Base-by-base conservation (phyloP, 2,329 filamentous ascomycete genomes). In the Bipolaris oryzae region DNA sequence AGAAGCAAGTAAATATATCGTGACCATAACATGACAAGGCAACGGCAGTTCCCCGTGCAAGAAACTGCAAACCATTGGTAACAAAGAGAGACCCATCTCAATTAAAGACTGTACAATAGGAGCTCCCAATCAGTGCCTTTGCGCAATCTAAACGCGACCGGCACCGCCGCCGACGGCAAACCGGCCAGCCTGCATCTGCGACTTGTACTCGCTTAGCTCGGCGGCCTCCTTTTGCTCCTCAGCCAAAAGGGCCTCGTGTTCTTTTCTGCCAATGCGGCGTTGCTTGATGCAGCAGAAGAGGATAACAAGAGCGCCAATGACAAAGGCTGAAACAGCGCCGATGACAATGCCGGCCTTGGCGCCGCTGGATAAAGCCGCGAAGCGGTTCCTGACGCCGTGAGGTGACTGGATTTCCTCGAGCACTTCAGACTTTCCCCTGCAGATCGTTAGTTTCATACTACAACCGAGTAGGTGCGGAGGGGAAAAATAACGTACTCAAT, bases 201-300 rank as follows among this genome's bases (percentile, higher is more conserved):
- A 48, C 62, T 69, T 74, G 61, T 74, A 74, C 50, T 70, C 62
- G 45, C 67, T 62, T 44, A 74, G 66, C 53, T 76, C 73, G 13
- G 71, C 68, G n/a, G 71, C 69, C 57, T 77, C 75, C 63, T 76
- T 76, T 55, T 74, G 60, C 58, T 73, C 63, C 44, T 66, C 56
- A 1, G 74, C 74, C n/a, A 74, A 59, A 33, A 71, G 66, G 3
- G 69, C 69, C 23, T 68, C 68, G 50, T 69, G 67, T 50, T 77
- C 76, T 21, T 59, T 66, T 50, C 64, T 69, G 39, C 76, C 76
- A 2, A 68, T 71, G 46, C 74, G 74, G 43, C 74, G 72, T 60
- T 76, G 73, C 65, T 74, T 74, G 66, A 77, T 66, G 69, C 73
- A 77, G 68, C 64, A 77, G 65, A 76, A 75, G 31, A 67, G 37